These are phyloP conservation scores for Fusarium liriodendri DNA, from an alignment of 2,329 filamentous ascomycete species.

Conservation along the genomic window DNA sequence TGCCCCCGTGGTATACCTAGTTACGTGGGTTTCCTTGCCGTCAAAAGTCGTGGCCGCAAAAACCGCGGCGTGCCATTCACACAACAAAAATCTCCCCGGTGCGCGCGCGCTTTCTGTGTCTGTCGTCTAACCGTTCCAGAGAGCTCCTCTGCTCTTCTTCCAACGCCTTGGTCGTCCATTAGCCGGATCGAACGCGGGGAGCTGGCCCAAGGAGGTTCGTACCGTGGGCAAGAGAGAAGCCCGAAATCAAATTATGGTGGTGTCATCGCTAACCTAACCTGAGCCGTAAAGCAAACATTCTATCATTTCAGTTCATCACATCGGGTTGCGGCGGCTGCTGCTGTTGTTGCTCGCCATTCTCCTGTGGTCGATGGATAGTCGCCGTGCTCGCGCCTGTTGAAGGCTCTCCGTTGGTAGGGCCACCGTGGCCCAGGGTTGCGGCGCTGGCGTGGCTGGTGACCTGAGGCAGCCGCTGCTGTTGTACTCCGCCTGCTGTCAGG, in stretches of 20 bases:
- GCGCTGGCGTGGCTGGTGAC: conserved; percentile 42
- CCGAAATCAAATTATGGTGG: conserved; percentile 26
- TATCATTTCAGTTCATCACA: conserved; percentile 36
- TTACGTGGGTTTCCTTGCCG: conserved; percentile 21
- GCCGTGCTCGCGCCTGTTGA: conserved; percentile 52
- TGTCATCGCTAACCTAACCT: conserved; percentile 20
- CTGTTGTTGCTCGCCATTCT: conserved; percentile 25
- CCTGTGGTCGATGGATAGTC: conserved; percentile 47
- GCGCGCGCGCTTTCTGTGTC: conserved; percentile 21
- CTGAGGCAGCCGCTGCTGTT: conserved; percentile 6
- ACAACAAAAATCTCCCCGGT: conserved; percentile 34
- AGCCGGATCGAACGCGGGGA: conserved; percentile 2
- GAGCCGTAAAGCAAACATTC: conserved; percentile 19
- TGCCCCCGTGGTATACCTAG: conserved; percentile 36
- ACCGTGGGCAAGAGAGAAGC: conserved; percentile 31
- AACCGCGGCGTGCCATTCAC: conserved; percentile 23
- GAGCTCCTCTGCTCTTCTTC: conserved; percentile 32
- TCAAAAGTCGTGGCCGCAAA: conserved; percentile 37
- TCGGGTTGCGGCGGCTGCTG: conserved; percentile 14
- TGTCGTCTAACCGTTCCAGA: conserved; percentile 30
- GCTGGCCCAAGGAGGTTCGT: conserved; percentile 3
- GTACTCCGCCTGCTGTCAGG: conserved; percentile 38
- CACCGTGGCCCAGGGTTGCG: conserved; percentile 42
- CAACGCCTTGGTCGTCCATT: conserved; percentile 21
- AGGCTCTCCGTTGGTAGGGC: conserved; percentile 38